Percentiles rank a stretch among this genome's conserved stretches.
phyloP scores from a whole-genome alignment of 2,329 filamentous ascomycete species.

The Neonectria magnoliae region DNA sequence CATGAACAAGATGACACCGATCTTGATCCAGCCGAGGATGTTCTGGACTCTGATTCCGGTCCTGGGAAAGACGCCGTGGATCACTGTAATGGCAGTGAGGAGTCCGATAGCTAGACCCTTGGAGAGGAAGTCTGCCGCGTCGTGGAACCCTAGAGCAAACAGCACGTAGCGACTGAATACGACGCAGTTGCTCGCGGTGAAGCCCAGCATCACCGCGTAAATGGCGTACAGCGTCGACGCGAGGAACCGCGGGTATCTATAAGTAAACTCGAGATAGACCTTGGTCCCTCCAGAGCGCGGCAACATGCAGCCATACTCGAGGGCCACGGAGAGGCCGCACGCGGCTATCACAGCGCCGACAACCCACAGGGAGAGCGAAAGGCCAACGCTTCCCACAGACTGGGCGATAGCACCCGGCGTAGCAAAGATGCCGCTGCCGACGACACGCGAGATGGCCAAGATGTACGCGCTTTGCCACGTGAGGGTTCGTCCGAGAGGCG shows the following conservation, averaged over 20 bases:
- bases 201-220: conserved; percentile 71
- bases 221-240: conserved; percentile 71
- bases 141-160: conserved; percentile 64
- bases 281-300: conserved; percentile 75
- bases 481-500: conserved; percentile 66
- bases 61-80: conserved; percentile 68
- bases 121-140: conserved; percentile 60
- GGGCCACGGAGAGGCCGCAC: conserved; percentile 67
- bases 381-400: conserved; percentile 72
- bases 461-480: conserved; percentile 73
- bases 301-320: conserved; percentile 78
- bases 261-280: conserved; percentile 77
- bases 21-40: conserved; percentile 70
- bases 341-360: conserved; percentile 69
- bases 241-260: conserved; percentile 69
- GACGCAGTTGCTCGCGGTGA: conserved; percentile 76
- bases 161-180: conserved; percentile 73
- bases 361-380: conserved; percentile 71
- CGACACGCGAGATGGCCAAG: conserved; percentile 73
- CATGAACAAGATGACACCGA: conserved; percentile 69
- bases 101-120: conserved; percentile 67
- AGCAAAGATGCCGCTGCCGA: conserved; percentile 77
- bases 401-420: conserved; percentile 75
- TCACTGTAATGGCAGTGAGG: conserved; percentile 64
- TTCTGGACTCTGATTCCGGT: conserved; percentile 70